Evolutionary conservation across 2,329 filamentous ascomycete species (phyloP), one percentile per base, ranked within the genome.

Genomic region (Fusarium gaditjirri): DNA sequence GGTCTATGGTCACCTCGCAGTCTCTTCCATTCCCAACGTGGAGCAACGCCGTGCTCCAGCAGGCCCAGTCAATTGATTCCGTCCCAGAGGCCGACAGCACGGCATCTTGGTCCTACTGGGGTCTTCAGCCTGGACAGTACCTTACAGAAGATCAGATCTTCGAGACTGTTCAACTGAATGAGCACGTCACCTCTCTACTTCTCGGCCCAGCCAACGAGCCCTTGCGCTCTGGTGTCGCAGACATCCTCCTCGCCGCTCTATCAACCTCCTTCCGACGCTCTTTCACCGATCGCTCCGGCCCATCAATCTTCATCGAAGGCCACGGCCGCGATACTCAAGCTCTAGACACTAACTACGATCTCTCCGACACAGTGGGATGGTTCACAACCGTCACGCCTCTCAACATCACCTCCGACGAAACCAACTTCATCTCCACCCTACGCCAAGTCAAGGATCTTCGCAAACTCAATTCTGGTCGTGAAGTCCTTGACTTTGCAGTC

Each of bases 1-100:
- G 41, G 3, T 36, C 23, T 1, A 36, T 57, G 41, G 4, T 5
- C 2, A 27, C 42, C 0, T 14, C 23, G 19, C 41, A 57, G 8
- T 57, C 54, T 36, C 54, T 57, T 5, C 54, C 54, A 0, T 57
- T 57, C 41, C 39, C 54, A 2, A 57, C 54, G 1, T 57, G 54
- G 54, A 57, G 54, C 1, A 57, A 38, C 2, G 11, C 41, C 8
- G 19, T 57, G 2, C 13, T 36, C 2, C 31, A 23, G 23, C 31
- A 57, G 8, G 23, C 17, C 1, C 31, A 36, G 13, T 19, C 41
- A 12, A 3, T 46, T 17, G 29, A 29, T 2, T 0, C 2, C 1
- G 4, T 8, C 2, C 0, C 3, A 12, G 19, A n/a, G 6, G 2
- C 10, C 5, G 10, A 27, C 2, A 1, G 0, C 1, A 0, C 19